phyloP scores from a whole-genome alignment of 805 yeast species.

The Candida michaelii region DNA sequence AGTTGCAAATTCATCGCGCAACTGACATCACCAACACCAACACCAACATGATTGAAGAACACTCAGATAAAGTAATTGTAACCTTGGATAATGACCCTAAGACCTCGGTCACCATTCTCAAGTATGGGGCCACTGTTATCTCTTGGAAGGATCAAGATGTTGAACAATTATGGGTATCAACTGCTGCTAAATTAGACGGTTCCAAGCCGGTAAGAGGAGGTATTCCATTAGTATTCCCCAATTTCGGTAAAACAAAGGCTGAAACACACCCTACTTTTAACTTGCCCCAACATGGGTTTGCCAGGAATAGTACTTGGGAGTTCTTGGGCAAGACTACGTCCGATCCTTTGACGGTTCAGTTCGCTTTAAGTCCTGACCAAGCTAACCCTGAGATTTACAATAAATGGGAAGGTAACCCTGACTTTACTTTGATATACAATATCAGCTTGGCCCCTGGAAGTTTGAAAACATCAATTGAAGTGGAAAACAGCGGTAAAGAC shows the following conservation, averaged over 20 bases:
- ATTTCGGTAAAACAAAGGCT: constrained; percentile 70
- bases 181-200: constrained; percentile 85
- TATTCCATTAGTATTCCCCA: constrained; percentile 94
- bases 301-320: constrained; percentile 89
- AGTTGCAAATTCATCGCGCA: neutral
- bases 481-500: constrained; percentile 65
- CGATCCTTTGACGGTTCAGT: constrained; percentile 76
- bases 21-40: too few relatives aligned
- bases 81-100: constrained; percentile 51
- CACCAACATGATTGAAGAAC: constrained; percentile 60
- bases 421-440: constrained; percentile 76
- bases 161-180: constrained; percentile 82
- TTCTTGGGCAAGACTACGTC: constrained; percentile 80
- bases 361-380: constrained; percentile 85
- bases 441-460: constrained; percentile 58
- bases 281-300: constrained; percentile 96
- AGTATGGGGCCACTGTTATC: constrained; percentile 83
- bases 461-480: constrained; percentile 69
- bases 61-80: constrained; percentile 60
- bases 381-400: constrained; percentile 60
- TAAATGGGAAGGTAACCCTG: constrained; percentile 56
- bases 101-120: constrained; percentile 67
- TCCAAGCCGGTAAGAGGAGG: constrained; percentile 96
- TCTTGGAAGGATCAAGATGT: constrained; percentile 73
- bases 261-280: constrained; percentile 53